These are phyloP conservation scores for Glycine tomentella DNA, from an alignment of 306 rosid genomes.

Conservation along the genomic window DNA sequence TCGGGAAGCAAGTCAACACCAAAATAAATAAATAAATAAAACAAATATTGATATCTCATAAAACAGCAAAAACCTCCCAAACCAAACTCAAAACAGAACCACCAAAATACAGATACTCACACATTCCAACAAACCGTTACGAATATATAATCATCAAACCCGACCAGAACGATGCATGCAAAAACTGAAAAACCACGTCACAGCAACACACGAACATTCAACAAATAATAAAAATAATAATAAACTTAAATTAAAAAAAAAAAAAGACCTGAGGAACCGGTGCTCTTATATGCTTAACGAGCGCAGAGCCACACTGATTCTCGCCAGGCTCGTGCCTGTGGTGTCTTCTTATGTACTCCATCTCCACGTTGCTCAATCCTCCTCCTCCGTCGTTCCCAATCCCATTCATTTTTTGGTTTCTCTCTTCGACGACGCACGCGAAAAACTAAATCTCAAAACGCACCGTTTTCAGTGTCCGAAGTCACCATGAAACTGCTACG, in stretches of 20 bases:
- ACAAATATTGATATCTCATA: background rate
- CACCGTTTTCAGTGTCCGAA: conserved; percentile 27
- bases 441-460: conserved; percentile 20
- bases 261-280: conserved; percentile 75
- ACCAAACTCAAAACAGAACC: conserved; percentile 17
- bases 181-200: background rate
- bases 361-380: conserved; percentile 65
- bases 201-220: background rate
- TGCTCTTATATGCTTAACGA: conserved; percentile 85
- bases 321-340: conserved; percentile 71
- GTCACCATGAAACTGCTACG: conserved; percentile 10
- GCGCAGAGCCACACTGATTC: conserved; percentile 87
- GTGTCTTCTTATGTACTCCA: conserved; percentile 77
- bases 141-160: background rate
- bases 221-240: background rate
- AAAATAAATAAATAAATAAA: background rate
- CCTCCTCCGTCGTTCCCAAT: conserved; percentile 5
- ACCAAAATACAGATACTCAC: background rate
- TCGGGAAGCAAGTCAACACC: conserved; percentile 12
- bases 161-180: conserved; percentile 26
- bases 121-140: conserved; percentile 20
- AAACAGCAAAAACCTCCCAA: background rate
- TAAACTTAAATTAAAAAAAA: background rate
- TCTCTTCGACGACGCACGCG: background rate
- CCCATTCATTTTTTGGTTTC: conserved; percentile 49